A percentile compares a stretch with the other conserved stretches of the same genome.
Conservation (phyloP, 768 basidiomycete genomes). For the Cytidiella melzeri region DNA sequence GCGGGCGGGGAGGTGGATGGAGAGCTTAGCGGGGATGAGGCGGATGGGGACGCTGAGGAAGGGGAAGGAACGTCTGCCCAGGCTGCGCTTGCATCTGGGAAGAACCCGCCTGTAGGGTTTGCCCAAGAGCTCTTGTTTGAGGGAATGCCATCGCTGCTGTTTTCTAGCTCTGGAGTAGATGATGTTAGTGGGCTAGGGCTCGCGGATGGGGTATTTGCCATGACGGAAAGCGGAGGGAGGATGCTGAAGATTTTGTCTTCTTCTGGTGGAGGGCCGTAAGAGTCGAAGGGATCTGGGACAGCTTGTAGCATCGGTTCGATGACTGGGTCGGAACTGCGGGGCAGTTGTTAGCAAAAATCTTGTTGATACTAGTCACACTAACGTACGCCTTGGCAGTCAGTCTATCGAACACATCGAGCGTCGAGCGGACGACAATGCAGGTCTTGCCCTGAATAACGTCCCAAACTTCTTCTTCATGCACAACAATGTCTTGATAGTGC, state of each 20-base stretch:
- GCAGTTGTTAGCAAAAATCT: neutral
- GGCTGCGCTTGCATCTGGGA: slow-evolving; percentile 34
- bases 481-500: slow-evolving; percentile 85
- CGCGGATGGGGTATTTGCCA: slow-evolving; percentile 58
- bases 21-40: slow-evolving; percentile 17
- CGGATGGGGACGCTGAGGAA: slow-evolving; percentile 14
- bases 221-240: slow-evolving; percentile 74
- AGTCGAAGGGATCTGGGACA: slow-evolving; percentile 89
- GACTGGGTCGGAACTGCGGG: slow-evolving; percentile 70
- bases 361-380: slow-evolving; percentile 2
- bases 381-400: slow-evolving; percentile 83
- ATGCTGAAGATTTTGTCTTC: slow-evolving; percentile 94
- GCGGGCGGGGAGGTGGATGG: slow-evolving; percentile 16
- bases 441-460: slow-evolving; percentile 84
- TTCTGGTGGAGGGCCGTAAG: slow-evolving; percentile 81
- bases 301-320: slow-evolving; percentile 88
- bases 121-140: slow-evolving; percentile 38
- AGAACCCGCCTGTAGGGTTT: slow-evolving; percentile 37
- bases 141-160: slow-evolving; percentile 17
- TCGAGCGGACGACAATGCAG: slow-evolving; percentile 80
- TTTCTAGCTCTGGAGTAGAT: slow-evolving; percentile 29
- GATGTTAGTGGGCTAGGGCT: slow-evolving; percentile 55
- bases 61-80: slow-evolving; percentile 24
- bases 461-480: slow-evolving; percentile 97
- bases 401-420: slow-evolving; percentile 88